Percentiles rank a stretch among this genome's conserved stretches.
phyloP scores from a whole-genome alignment of 371 early-diverging fungal species.

The Mortierella sp. region DNA sequence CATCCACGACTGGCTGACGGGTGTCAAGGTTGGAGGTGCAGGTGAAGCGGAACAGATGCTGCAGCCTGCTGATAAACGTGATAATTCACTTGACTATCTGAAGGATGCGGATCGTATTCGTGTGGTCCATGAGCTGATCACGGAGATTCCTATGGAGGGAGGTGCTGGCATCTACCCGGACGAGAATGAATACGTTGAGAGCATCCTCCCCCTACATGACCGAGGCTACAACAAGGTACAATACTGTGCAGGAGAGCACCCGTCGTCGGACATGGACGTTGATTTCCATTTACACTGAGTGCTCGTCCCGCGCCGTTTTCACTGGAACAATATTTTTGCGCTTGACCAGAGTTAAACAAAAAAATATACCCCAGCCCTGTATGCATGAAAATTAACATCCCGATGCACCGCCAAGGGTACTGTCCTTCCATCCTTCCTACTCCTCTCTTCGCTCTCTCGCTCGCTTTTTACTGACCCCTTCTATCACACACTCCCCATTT shows the following conservation, averaged over 20 bases:
- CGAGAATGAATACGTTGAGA: conserved; percentile 67
- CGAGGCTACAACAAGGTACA: conserved; percentile 74
- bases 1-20: conserved; percentile 74
- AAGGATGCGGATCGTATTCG: conserved; percentile 81
- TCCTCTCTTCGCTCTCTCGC: no score
- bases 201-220: conserved; percentile 84
- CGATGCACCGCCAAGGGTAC: no score
- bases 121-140: conserved; percentile 77
- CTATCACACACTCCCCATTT: not conserved
- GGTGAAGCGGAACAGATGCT: conserved; percentile 17
- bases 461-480: not conserved
- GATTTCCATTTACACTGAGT: conserved; percentile 3
- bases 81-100: conserved; percentile 48
- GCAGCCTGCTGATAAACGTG: conserved; percentile 22
- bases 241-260: not conserved
- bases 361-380: not conserved
- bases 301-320: not conserved
- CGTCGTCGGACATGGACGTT: no score
- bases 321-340: conserved; percentile 25
- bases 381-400: not conserved
- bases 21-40: conserved; percentile 51
- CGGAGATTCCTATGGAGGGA: conserved; percentile 69
- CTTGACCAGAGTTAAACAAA: conserved; percentile 1
- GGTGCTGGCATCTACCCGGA: conserved; percentile 74
- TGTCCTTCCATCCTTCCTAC: no score